Percentiles rank a stretch among this genome's conserved stretches.
These are phyloP conservation scores for Xanthoparmelia taractica DNA, from an alignment of 495 filamentous ascomycete species.

Conservation along the genomic window DNA sequence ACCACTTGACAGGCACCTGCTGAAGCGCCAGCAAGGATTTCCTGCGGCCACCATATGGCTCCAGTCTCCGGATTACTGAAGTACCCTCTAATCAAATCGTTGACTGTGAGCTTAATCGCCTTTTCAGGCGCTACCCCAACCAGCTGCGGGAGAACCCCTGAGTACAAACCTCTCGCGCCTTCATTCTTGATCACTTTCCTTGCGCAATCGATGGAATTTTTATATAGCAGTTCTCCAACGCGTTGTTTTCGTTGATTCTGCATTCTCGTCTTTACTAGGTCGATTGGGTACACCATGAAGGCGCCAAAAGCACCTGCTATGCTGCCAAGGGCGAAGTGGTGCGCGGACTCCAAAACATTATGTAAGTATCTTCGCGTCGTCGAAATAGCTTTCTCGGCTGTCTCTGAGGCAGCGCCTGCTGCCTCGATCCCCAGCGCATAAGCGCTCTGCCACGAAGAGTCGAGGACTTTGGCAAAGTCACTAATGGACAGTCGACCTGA, in stretches of 20 bases:
- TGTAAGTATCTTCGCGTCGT: conserved; percentile 49
- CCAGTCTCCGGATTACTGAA: conserved; percentile 71
- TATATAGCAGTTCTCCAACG: conserved; percentile 84
- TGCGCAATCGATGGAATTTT: conserved; percentile 91
- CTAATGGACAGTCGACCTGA: conserved; percentile 71
- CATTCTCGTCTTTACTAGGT: conserved; percentile 97
- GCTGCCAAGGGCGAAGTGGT: conserved; percentile 83
- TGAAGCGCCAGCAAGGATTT: conserved; percentile 80
- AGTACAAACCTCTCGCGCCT: conserved; percentile 82
- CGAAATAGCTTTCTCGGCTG: conserved; percentile 39
- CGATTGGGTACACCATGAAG: conserved; percentile 98
- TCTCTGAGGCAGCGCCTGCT: conserved; percentile 37
- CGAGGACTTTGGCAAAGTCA: conserved; percentile 91
- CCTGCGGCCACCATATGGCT: conserved; percentile 60
- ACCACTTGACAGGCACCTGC: conserved; percentile 96
- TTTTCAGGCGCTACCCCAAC: conserved; percentile 97
- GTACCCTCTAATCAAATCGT: conserved; percentile 75
- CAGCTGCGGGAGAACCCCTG: conserved; percentile 86
- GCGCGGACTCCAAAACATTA: conserved; percentile 64
- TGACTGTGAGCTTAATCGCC: conserved; percentile 97
- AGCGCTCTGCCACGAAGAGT: conserved; percentile 75
- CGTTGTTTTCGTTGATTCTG: conserved; percentile 83
- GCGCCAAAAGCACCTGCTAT: conserved; percentile 93
- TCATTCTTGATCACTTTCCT: conserved; percentile 89
- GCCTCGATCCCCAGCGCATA: conserved; percentile 38